phyloP scores from a whole-genome alignment of 495 filamentous ascomycete genomes.

The Xylaria scruposa region DNA sequence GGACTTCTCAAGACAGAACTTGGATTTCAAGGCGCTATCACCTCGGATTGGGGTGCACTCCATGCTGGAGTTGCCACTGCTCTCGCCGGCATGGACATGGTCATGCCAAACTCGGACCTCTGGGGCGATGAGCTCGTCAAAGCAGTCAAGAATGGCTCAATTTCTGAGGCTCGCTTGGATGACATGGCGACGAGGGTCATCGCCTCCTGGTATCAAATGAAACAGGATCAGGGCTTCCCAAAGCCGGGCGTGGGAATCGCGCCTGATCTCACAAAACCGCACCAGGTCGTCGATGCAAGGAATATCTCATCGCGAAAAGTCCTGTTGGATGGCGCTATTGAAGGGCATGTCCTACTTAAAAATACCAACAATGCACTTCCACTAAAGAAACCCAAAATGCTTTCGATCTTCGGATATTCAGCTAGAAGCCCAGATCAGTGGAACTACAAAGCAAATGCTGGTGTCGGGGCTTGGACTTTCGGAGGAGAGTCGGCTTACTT shows the following conservation, averaged over 20 bases:
- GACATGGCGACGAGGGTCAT: slow-evolving; percentile 53
- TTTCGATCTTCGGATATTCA: slow-evolving; percentile 42
- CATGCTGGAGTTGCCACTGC: slow-evolving; percentile 51
- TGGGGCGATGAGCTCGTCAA: slow-evolving; percentile 36
- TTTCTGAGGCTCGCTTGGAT: slow-evolving; percentile 47
- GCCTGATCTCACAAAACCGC: slow-evolving; percentile 55
- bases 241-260: slow-evolving; percentile 38
- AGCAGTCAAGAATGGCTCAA: slow-evolving; percentile 44
- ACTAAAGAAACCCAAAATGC: slow-evolving; percentile 43
- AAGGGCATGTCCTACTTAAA: slow-evolving; percentile 59
- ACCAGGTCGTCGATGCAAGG: slow-evolving; percentile 47
- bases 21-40: slow-evolving; percentile 61
- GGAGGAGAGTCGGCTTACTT: slow-evolving; percentile 23
- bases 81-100: slow-evolving; percentile 59
- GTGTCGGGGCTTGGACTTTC: slow-evolving; percentile 25
- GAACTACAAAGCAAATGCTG: slow-evolving; percentile 19
- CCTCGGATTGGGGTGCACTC: slow-evolving; percentile 60
- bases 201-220: slow-evolving; percentile 52
- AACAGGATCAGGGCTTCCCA: slow-evolving; percentile 48
- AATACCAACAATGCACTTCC: slow-evolving; percentile 55
- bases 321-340: slow-evolving; percentile 39
- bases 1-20: slow-evolving; percentile 60
- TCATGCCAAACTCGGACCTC: slow-evolving; percentile 53
- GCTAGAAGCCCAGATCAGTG: slow-evolving; percentile 29
- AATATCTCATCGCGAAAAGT: slow-evolving; percentile 37